These are phyloP conservation scores for Ganoderma leucocontextum DNA, from an alignment of 1,284 basidiomycete species.

Conservation along the genomic window DNA sequence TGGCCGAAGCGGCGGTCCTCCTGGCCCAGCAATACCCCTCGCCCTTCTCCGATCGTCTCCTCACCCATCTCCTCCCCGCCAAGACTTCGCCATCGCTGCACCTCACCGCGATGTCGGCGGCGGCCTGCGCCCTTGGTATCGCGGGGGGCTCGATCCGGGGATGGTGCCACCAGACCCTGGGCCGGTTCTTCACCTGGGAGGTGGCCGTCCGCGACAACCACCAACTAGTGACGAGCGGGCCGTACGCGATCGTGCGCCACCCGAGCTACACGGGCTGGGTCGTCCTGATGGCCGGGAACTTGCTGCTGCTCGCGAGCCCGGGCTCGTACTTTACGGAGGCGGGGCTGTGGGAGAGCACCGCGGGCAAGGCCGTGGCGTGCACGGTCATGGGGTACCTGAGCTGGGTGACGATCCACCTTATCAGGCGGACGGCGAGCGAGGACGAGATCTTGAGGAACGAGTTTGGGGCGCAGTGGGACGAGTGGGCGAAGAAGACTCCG, in stretches of 20 bases:
- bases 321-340: slow-evolving; percentile 15
- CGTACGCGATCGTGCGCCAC: slow-evolving; percentile 32
- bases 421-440: slow-evolving; percentile 22
- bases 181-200: slow-evolving; percentile 25
- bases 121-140: slow-evolving; percentile 12
- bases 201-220: slow-evolving; percentile 24
- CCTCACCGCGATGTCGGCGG: slow-evolving; percentile 6
- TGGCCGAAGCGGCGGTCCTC: slow-evolving; percentile 12
- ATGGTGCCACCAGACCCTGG: slow-evolving; percentile 20
- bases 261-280: slow-evolving; percentile 28
- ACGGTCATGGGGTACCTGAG: background rate
- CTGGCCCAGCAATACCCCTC: slow-evolving; percentile 13
- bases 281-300: slow-evolving; percentile 16
- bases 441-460: slow-evolving; percentile 28
- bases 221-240: slow-evolving; percentile 28
- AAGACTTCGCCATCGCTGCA: background rate
- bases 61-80: slow-evolving; percentile 8
- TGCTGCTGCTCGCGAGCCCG: background rate
- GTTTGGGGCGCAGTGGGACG: slow-evolving; percentile 32
- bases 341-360: background rate
- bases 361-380: background rate
- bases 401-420: slow-evolving; percentile 16
- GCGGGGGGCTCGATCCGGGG: slow-evolving; percentile 17
- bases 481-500: slow-evolving; percentile 31
- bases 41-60: slow-evolving; percentile 6